Conservation (phyloP, 164 flowering plant species). For the Houttuynia cordata region DNA sequence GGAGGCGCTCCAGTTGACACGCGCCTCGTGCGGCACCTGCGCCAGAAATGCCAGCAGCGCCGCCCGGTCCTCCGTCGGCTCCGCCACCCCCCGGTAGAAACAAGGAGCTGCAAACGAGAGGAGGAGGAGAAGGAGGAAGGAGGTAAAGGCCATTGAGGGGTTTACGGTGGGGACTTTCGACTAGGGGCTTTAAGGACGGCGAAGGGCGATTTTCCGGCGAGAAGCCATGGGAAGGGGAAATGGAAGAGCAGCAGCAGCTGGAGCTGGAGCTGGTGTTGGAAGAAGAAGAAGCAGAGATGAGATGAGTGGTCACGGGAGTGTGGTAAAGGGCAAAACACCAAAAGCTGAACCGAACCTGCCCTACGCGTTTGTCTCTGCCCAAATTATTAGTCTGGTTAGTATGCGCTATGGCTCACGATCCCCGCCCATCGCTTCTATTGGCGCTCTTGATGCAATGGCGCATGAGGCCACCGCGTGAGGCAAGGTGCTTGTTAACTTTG, state of each 20-base stretch:
- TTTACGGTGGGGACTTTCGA: neutral
- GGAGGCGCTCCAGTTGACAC: constrained; percentile 57
- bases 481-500: no score
- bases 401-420: no score
- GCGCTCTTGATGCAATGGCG: no score
- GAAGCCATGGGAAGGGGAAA: neutral
- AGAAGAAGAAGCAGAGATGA: neutral
- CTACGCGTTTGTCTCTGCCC: no score
- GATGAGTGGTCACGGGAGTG: neutral
- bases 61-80: constrained; percentile 59
- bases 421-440: no score
- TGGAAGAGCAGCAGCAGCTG: no score
- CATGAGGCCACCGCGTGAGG: no score
- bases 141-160: constrained; percentile 5
- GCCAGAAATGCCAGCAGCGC: constrained; percentile 57
- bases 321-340: no score
- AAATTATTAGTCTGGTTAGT: no score
- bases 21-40: constrained; percentile 35
- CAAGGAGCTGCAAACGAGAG: neutral
- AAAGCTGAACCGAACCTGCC: no score
- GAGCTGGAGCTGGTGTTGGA: neutral
- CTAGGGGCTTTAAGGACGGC: neutral
- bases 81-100: constrained; percentile 8
- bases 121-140: neutral
- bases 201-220: constrained; percentile 3